Evolutionary conservation across 306 rosid genomes (phyloP).

Genomic region (Prunus mongolica): DNA sequence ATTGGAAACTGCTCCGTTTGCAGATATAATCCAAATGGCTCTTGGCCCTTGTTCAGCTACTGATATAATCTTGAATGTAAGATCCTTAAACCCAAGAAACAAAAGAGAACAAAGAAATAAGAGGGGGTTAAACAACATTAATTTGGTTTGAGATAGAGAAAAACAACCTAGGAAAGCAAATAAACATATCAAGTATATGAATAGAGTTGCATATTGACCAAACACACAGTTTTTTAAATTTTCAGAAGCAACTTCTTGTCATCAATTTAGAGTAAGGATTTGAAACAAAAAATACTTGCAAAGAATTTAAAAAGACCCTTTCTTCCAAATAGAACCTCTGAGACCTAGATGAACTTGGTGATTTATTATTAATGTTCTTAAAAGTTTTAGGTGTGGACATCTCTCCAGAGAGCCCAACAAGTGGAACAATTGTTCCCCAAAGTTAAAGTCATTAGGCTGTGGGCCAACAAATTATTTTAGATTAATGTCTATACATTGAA

Average conservation of each 20-base stretch:
- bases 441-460: no score
- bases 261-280: neutral
- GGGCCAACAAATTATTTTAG: no score
- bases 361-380: no score
- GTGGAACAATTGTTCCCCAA: no score
- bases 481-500: no score
- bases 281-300: neutral
- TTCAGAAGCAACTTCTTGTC: neutral
- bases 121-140: neutral
- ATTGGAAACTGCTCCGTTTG: conserved; percentile 66
- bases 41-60: conserved; percentile 84
- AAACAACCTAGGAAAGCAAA: neutral
- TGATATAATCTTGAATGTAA: conserved; percentile 65
- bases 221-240: neutral
- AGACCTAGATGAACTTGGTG: neutral
- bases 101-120: neutral
- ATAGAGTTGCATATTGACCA: neutral
- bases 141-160: neutral
- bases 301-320: neutral
- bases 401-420: no score
- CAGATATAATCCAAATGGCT: conserved; percentile 74
- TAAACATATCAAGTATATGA: neutral
- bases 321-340: neutral
- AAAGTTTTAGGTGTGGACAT: no score
- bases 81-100: conserved; percentile 50